phyloP scores from a whole-genome alignment of 1,284 basidiomycete species.

The Irpex sp. region DNA sequence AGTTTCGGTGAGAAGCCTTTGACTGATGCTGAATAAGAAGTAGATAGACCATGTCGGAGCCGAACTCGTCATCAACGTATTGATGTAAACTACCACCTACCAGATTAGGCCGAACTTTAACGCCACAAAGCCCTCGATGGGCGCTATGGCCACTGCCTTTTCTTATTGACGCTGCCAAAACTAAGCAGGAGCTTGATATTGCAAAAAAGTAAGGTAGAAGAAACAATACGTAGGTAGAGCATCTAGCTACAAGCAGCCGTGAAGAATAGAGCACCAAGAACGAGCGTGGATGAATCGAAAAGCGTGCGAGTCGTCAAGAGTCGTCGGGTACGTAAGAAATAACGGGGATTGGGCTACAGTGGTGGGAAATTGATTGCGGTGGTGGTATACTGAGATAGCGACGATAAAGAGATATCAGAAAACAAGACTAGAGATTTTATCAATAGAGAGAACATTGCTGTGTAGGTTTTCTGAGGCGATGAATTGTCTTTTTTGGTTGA shows the following conservation, averaged over 20 bases:
- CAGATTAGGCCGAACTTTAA: background rate
- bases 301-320: background rate
- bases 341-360: slow-evolving; percentile 1
- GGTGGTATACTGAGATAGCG: background rate
- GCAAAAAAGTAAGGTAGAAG: background rate
- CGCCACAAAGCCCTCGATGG: background rate
- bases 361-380: background rate
- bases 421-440: background rate
- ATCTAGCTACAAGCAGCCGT: background rate
- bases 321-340: background rate
- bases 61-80: too few relatives aligned
- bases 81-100: background rate
- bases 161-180: background rate
- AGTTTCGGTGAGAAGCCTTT: background rate
- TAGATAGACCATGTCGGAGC: too few relatives aligned
- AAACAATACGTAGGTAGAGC: background rate
- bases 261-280: background rate
- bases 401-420: background rate
- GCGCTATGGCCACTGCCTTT: background rate
- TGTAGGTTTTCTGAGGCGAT: background rate
- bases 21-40: background rate
- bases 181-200: background rate
- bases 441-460: background rate
- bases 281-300: background rate
- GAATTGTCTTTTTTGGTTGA: background rate